phyloP scores from a whole-genome alignment of 139 green algal species.

The Volvox africanus region DNA sequence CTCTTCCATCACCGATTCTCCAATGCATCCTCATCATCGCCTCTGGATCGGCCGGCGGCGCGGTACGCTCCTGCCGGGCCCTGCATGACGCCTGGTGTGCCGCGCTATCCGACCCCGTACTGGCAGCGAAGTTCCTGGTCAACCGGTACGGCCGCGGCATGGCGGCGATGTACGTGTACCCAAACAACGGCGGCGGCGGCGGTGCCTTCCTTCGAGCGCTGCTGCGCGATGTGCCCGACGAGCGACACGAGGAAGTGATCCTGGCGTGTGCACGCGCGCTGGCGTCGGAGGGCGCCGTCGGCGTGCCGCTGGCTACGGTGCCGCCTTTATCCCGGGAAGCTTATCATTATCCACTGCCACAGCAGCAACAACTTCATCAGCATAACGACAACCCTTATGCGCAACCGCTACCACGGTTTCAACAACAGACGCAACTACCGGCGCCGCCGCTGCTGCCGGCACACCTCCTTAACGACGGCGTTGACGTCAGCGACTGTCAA shows the following conservation, averaged over 20 bases:
- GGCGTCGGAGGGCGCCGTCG: constrained; percentile 3
- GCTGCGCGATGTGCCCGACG: not conserved
- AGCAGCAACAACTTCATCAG: not conserved
- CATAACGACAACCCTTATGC: not conserved
- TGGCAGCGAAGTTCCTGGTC: not conserved
- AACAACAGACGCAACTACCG: not conserved
- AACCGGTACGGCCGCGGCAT: not conserved
- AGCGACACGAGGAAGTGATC: not conserved
- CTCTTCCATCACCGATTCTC: not conserved
- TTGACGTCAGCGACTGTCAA: not conserved
- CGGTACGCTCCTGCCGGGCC: not conserved
- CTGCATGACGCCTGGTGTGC: constrained; percentile 24
- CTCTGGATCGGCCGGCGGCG: not conserved
- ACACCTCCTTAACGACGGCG: not conserved
- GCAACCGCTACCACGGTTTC: not conserved
- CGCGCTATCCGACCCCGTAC: not conserved
- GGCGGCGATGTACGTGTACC: not conserved
- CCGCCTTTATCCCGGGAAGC: not conserved
- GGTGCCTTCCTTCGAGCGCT: not conserved
- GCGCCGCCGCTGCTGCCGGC: not conserved
- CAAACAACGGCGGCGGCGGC: not conserved
- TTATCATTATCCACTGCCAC: not conserved
- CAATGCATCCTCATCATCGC: not conserved
- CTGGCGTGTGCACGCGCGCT: not conserved
- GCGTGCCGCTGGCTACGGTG: not conserved